Percentiles rank a stretch among this genome's conserved stretches.
Evolutionary conservation across 2,329 filamentous ascomycete species (phyloP).

Genomic region (Blastomyces gilchristii): DNA sequence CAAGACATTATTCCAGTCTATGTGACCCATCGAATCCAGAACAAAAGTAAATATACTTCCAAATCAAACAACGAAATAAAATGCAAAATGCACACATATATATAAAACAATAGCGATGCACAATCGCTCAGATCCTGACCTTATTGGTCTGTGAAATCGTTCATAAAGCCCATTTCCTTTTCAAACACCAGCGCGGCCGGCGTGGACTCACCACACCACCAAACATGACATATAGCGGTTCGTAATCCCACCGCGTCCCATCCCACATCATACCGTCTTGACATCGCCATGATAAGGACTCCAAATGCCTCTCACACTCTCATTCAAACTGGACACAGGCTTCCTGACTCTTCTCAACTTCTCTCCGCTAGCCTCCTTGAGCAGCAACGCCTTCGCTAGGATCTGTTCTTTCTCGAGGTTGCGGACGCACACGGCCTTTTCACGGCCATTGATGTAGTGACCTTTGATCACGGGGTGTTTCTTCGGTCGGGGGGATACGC

Average conservation of each 20-base stretch:
- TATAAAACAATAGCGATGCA: neutral
- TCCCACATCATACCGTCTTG: conserved; percentile 37
- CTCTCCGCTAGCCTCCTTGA: conserved; percentile 39
- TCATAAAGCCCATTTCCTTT: neutral
- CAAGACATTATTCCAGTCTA: neutral
- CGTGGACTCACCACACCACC: neutral
- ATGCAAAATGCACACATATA: neutral
- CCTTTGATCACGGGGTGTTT: conserved; percentile 83
- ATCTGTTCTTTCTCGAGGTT: conserved; percentile 76
- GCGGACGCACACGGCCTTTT: conserved; percentile 78
- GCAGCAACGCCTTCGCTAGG: conserved; percentile 56
- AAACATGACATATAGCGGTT: neutral
- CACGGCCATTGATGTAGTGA: conserved; percentile 81
- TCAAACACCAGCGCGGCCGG: neutral
- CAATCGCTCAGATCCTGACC: neutral
- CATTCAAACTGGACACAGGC: conserved; percentile 51
- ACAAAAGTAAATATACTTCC: conserved; percentile 6
- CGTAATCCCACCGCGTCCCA: neutral
- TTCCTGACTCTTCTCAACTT: conserved; percentile 46
- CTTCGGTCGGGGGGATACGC: conserved; percentile 77
- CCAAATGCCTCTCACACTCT: conserved; percentile 57
- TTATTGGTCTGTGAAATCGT: neutral
- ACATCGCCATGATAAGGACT: conserved; percentile 51
- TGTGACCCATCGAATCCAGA: conserved; percentile 1
- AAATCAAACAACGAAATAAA: conserved; percentile 4